Conservation (phyloP, 2,329 filamentous ascomycete species). For the Colletotrichum sp. region DNA sequence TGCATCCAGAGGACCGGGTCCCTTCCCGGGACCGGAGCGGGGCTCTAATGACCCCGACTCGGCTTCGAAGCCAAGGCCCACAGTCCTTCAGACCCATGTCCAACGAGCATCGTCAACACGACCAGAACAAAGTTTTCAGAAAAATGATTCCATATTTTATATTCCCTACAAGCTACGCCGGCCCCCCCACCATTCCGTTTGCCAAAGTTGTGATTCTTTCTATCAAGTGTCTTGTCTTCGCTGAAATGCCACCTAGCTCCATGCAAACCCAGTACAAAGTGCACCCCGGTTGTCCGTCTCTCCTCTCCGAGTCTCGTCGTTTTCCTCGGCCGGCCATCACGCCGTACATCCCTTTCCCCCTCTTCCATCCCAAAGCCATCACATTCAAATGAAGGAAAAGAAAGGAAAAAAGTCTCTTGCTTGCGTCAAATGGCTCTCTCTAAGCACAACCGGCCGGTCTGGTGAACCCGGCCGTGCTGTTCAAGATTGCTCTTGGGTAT, state of each 20-base stretch:
- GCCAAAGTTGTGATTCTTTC: neutral
- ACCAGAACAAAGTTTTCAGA: neutral
- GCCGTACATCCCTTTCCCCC: neutral
- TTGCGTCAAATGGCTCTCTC: slow-evolving; percentile 19
- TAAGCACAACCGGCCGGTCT: slow-evolving; percentile 2
- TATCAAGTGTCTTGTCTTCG: neutral
- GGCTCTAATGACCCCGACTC: neutral
- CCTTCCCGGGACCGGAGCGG: neutral
- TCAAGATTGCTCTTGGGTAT: slow-evolving; percentile 22
- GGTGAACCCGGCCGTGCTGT: slow-evolving; percentile 5
- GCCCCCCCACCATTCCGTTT: neutral
- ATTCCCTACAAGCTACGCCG: neutral
- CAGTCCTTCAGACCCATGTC: neutral
- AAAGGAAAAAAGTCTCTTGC: slow-evolving; percentile 1
- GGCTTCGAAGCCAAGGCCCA: neutral
- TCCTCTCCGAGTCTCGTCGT: neutral
- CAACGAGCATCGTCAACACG: neutral
- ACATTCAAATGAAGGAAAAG: neutral
- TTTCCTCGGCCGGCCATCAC: neutral
- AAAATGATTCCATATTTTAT: neutral
- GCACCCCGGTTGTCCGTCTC: neutral
- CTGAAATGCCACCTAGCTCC: neutral
- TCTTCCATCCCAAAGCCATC: neutral
- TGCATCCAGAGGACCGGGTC: neutral
- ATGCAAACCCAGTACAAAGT: neutral